Evolutionary conservation across 2,329 filamentous ascomycete species (phyloP), one percentile per base, ranked within the genome.

Genomic region (Fusarium sp.): DNA sequence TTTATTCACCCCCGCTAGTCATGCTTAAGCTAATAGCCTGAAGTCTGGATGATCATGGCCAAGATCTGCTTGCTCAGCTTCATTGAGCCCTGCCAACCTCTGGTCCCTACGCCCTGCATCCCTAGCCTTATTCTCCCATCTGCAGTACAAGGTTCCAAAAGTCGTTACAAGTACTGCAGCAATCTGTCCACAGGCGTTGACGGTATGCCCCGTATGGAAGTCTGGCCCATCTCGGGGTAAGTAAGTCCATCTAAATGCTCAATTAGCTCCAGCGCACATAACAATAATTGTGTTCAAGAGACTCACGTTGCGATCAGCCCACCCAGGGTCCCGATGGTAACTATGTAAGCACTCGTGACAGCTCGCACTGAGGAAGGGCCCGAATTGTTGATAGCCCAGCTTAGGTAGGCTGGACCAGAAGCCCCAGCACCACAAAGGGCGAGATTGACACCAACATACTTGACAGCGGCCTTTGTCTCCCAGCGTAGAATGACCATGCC

Each of bases 391-490:
- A 47, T 48, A 5, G 63, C 63, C 65, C 65, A 68, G 36, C 39
- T 55, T 42, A 93, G 90, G 0, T 90, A 92, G 13, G 50, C 42
- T 1, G 8, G 81, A 63, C 93, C 89, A 52, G 87, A 89, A 1
- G 92, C 92, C 75, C 93, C 94, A 62, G 94, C 93, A 0, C 92
- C 92, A 65, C 8, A 32, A 32, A 32, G 30, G 30, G 30, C 30
- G 30, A 32, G 30, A 32, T 32, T 32, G 30, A 32, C 30, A 32
- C 30, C 30, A 32, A 32, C 30, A 32, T 32, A 32, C 5, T 32
- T 32, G 1, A 14, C 30, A 32, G 30, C 30, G 12, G 30, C 30
- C 30, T 90, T 84, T 28, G 78, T 73, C 15, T 93, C 92, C 24
- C 41, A 47, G 8, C 45, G 64, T 26, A 62, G 18, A 32, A 55